Evolutionary conservation across 2,329 filamentous ascomycete genomes (phyloP).

Genomic region (Aspergillus tubingensis): DNA sequence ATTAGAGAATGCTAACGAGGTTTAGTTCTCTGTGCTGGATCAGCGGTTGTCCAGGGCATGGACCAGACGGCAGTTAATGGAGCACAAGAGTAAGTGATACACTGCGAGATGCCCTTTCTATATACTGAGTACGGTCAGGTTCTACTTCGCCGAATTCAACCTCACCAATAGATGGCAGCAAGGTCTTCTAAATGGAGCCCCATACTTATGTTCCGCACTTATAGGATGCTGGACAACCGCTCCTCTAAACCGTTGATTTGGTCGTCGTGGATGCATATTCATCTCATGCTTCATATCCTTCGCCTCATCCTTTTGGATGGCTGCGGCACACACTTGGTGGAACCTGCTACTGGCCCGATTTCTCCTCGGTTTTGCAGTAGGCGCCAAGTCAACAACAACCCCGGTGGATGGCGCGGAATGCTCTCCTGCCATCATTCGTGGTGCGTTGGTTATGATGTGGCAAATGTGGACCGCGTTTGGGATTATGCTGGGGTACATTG

Average conservation of each 20-base stretch:
- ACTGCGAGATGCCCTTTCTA: neutral
- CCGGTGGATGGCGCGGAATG: slow-evolving; percentile 65
- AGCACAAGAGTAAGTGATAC: neutral
- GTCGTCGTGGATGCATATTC: slow-evolving; percentile 73
- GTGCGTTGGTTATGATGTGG: slow-evolving; percentile 81
- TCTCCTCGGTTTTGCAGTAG: slow-evolving; percentile 66
- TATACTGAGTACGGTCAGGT: neutral
- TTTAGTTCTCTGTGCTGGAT: neutral
- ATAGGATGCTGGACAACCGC: neutral
- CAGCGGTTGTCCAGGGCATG: neutral
- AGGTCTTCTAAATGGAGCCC: neutral
- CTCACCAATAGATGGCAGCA: neutral
- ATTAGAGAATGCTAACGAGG: too few relatives aligned
- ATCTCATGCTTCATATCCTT: slow-evolving; percentile 70
- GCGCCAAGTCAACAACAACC: neutral
- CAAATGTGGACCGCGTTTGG: slow-evolving; percentile 59
- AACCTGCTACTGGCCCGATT: slow-evolving; percentile 71
- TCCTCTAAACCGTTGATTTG: neutral
- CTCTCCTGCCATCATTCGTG: slow-evolving; percentile 67
- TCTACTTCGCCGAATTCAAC: neutral
- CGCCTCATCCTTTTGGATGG: slow-evolving; percentile 56
- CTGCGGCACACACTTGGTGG: slow-evolving; percentile 69
- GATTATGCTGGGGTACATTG: slow-evolving; percentile 58
- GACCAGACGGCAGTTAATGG: neutral
- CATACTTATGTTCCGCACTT: neutral